phyloP scores from a whole-genome alignment of 352 stramenopile genomes.

The Phytophthora idaei region DNA sequence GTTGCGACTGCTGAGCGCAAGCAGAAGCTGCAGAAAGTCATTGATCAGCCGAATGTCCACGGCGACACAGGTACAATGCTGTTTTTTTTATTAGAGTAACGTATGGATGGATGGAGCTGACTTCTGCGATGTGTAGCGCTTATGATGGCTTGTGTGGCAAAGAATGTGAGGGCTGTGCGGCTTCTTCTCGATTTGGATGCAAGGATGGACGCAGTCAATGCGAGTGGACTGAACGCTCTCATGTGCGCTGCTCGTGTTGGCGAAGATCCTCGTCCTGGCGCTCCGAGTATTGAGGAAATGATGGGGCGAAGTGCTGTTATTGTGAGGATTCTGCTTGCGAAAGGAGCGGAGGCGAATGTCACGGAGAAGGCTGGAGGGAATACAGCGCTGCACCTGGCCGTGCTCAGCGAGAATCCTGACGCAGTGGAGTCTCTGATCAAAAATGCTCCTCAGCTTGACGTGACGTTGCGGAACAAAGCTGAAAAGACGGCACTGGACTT shows the following conservation, averaged over 20 bases:
- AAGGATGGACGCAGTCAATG: slow-evolving; percentile 47
- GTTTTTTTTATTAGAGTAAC: background rate
- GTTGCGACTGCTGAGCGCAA: slow-evolving; percentile 48
- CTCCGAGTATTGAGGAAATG: slow-evolving; percentile 35
- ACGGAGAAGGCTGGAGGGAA: slow-evolving; percentile 52
- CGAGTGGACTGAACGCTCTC: slow-evolving; percentile 69
- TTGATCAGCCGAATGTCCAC: slow-evolving; percentile 69
- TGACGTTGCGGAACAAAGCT: slow-evolving; percentile 42
- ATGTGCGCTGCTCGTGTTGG: slow-evolving; percentile 76
- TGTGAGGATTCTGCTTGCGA: slow-evolving; percentile 51
- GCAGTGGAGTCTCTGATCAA: slow-evolving; percentile 47
- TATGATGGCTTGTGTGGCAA: slow-evolving; percentile 88
- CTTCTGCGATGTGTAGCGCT: slow-evolving; percentile 46
- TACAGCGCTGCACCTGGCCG: slow-evolving; percentile 76
- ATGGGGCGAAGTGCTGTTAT: slow-evolving; percentile 56
- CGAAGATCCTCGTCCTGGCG: slow-evolving; percentile 35
- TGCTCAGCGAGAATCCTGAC: slow-evolving; percentile 62
- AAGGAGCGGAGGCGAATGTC: slow-evolving; percentile 50
- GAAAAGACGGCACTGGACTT: slow-evolving; percentile 45
- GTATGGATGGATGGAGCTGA: background rate
- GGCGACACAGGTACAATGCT: slow-evolving; percentile 69
- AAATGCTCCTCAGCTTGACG: slow-evolving; percentile 25
- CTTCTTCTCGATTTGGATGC: slow-evolving; percentile 53
- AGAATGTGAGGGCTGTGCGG: slow-evolving; percentile 62
- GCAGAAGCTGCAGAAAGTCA: slow-evolving; percentile 52